Conservation (phyloP, 2,329 filamentous ascomycete genomes). For the Fusarium succisae region DNA sequence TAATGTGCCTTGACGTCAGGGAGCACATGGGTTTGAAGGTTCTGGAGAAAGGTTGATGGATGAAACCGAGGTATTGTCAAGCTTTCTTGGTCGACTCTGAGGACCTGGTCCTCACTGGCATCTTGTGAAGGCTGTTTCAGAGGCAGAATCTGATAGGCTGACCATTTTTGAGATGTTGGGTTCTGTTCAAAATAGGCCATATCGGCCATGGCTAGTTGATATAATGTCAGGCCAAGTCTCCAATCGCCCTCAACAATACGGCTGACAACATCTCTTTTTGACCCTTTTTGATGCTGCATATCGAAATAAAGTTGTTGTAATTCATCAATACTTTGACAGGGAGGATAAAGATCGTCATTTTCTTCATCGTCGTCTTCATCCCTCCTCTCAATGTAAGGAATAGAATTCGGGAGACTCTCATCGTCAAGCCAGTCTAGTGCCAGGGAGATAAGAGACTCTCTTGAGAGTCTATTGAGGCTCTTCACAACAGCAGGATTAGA, state of each 20-base stretch:
- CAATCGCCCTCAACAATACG: slow-evolving; percentile 75
- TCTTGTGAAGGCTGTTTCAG: slow-evolving; percentile 53
- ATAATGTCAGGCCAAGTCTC: slow-evolving; percentile 70
- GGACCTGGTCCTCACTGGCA: slow-evolving; percentile 52
- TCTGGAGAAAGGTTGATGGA: slow-evolving; percentile 80
- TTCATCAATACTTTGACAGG: slow-evolving; percentile 70
- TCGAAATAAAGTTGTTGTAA: slow-evolving; percentile 72
- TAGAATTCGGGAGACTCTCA: slow-evolving; percentile 66
- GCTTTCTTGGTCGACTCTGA: slow-evolving; percentile 56
- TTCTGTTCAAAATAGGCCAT: slow-evolving; percentile 73
- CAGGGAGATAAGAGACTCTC: slow-evolving; percentile 75
- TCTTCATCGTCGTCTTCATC: slow-evolving; percentile 65
- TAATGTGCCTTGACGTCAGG: slow-evolving; percentile 87
- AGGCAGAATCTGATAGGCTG: slow-evolving; percentile 66
- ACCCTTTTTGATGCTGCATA: slow-evolving; percentile 68
- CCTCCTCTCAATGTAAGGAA: slow-evolving; percentile 46
- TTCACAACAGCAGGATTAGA: slow-evolving; percentile 72
- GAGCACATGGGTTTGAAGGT: slow-evolving; percentile 77
- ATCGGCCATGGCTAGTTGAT: slow-evolving; percentile 76
- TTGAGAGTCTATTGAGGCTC: slow-evolving; percentile 74
- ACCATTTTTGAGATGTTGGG: slow-evolving; percentile 71
- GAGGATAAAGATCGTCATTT: slow-evolving; percentile 73
- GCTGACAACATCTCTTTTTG: slow-evolving; percentile 70
- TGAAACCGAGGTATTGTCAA: slow-evolving; percentile 76
- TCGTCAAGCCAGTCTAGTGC: slow-evolving; percentile 81